phyloP scores from a whole-genome alignment of 805 yeast species.

The Ogataea pignaliae region DNA sequence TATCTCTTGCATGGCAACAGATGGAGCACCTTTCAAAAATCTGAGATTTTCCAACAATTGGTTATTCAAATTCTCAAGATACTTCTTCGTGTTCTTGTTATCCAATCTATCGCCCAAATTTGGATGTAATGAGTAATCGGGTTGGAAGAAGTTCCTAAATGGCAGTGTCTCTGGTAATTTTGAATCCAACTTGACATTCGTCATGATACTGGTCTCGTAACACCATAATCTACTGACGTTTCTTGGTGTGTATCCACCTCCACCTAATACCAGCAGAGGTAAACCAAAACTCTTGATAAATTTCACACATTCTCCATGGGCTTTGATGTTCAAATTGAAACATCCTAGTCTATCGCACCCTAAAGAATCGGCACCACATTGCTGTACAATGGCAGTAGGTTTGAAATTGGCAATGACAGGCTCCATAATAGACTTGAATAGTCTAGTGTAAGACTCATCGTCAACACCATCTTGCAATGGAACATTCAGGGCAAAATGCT shows the following conservation, averaged over 20 bases:
- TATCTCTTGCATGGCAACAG: conserved; percentile 85
- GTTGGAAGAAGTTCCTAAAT: conserved; percentile 78
- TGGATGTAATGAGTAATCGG: conserved; percentile 89
- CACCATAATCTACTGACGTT: conserved; percentile 95
- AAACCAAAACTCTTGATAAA: conserved; percentile 83
- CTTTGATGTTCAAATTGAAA: conserved; percentile 85
- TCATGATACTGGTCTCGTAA: conserved; percentile 86
- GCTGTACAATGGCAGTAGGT: conserved; percentile 92
- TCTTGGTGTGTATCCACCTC: conserved; percentile 97
- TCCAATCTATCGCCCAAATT: conserved; percentile 73
- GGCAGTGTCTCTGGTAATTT: conserved; percentile 73
- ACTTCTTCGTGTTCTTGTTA: conserved; percentile 79
- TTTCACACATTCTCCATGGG: conserved; percentile 94
- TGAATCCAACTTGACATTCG: conserved; percentile 72
- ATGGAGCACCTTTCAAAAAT: conserved; percentile 84
- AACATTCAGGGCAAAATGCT: conserved; percentile 82
- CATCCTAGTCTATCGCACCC: conserved; percentile 93
- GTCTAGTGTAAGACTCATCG: conserved; percentile 73
- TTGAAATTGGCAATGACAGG: conserved; percentile 89
- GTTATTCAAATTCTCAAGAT: conserved; percentile 72
- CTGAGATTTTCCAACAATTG: conserved; percentile 78
- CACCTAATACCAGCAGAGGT: conserved; percentile 90
- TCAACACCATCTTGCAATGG: conserved; percentile 95
- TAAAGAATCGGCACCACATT: conserved; percentile 95
- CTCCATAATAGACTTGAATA: conserved; percentile 81